Conservation (phyloP, 305 asterid genomes). For the Solanum aculeatissimum region DNA sequence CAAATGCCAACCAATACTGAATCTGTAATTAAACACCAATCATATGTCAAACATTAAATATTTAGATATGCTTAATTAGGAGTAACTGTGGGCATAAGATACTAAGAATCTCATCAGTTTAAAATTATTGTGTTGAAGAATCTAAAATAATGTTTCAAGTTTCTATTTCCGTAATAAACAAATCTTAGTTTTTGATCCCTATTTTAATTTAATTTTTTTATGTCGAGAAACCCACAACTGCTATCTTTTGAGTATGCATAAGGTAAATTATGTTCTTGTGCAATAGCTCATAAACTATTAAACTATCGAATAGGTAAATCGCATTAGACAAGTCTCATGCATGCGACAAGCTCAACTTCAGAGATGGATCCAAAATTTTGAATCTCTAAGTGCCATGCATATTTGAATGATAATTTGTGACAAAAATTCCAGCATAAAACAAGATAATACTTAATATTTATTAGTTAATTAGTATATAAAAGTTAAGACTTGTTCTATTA, state of each 20-base stretch:
- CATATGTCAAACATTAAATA: not conserved
- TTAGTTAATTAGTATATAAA: no score
- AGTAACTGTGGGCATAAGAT: not conserved
- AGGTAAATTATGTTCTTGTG: rapidly evolving
- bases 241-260: not conserved
- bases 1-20: not conserved
- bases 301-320: not conserved
- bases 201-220: no score
- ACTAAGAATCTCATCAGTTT: not conserved
- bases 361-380: no score
- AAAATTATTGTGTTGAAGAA: not conserved
- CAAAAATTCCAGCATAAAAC: no score
- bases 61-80: not conserved
- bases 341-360: not conserved
- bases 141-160: not conserved
- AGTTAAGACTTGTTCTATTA: no score
- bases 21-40: not conserved
- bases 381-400: no score
- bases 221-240: not conserved
- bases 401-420: no score
- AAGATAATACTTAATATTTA: no score
- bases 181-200: not conserved
- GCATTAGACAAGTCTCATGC: rapidly evolving
- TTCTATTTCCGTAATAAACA: not conserved
- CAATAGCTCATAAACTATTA: not conserved